Conservation (phyloP, 306 rosid species). For the Quercus mongolica region DNA sequence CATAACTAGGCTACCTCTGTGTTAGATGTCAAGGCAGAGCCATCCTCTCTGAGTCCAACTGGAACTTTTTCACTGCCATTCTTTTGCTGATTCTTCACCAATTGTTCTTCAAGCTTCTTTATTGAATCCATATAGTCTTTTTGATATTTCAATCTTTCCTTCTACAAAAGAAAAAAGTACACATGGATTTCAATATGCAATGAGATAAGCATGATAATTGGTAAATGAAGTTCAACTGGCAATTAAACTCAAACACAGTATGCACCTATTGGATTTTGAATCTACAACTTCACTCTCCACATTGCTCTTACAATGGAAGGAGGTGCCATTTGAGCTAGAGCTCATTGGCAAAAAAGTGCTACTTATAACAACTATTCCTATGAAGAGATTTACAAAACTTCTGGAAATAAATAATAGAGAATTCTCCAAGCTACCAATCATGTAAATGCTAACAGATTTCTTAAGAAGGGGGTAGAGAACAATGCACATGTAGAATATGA, state of each 20-base stretch:
- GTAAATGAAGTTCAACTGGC: constrained; percentile 12
- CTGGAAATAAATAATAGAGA: constrained; percentile 9
- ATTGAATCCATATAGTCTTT: constrained; percentile 85
- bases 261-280: too few species aligned
- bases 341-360: background rate
- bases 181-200: constrained; percentile 14
- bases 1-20: constrained; percentile 38
- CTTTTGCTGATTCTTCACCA: constrained; percentile 53
- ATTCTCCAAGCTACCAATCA: background rate
- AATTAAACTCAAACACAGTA: constrained; percentile 1
- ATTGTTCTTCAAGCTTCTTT: constrained; percentile 88
- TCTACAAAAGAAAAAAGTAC: constrained; percentile 40
- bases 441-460: background rate
- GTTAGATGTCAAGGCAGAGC: constrained; percentile 14
- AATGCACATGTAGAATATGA: background rate
- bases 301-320: too few species aligned
- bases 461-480: background rate
- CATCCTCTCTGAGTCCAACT: background rate
- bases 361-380: background rate
- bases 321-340: too few species aligned
- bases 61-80: constrained; percentile 34
- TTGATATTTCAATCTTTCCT: constrained; percentile 81
- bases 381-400: background rate
- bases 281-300: too few species aligned
- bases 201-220: constrained; percentile 14